A percentile compares a stretch with the other conserved stretches of the same genome.
Conservation (phyloP, 2,329 filamentous ascomycete species). For the Coniochaeta sp. region DNA sequence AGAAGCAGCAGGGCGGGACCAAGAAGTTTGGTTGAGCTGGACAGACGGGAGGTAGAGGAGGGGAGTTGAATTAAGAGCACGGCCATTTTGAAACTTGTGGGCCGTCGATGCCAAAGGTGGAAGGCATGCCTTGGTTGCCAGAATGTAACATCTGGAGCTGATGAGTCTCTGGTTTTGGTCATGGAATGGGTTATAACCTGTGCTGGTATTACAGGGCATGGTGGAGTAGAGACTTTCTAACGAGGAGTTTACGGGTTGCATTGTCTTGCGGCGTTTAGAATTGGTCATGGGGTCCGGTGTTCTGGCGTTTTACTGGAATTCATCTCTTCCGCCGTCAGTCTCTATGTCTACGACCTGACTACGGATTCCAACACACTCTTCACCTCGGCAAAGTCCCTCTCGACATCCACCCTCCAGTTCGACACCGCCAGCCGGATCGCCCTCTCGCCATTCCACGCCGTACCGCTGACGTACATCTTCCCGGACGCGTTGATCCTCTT, state of each 20-base stretch:
- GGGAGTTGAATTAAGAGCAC: background rate
- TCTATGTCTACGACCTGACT: constrained; percentile 20
- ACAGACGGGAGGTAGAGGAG: background rate
- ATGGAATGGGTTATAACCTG: background rate
- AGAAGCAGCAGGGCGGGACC: constrained; percentile 36
- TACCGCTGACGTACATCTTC: constrained; percentile 77
- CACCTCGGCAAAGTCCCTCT: constrained; percentile 60
- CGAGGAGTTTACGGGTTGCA: background rate
- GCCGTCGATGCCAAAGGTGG: background rate
- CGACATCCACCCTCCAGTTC: constrained; percentile 71
- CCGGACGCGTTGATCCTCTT: constrained; percentile 64
- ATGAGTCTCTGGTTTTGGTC: background rate
- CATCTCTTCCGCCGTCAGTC: background rate
- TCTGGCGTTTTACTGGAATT: constrained; percentile 7
- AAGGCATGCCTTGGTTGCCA: background rate
- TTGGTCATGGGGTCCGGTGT: background rate
- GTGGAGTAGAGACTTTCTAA: background rate
- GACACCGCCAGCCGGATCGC: constrained; percentile 80
- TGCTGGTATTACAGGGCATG: background rate
- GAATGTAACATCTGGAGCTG: background rate
- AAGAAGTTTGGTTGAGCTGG: constrained; percentile 49
- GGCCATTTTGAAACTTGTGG: background rate
- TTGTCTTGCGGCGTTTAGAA: background rate
- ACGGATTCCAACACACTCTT: constrained; percentile 36
- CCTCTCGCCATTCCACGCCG: constrained; percentile 63